Evolutionary conservation across 495 filamentous ascomycete genomes (phyloP).

Genomic region (Hypoxylon trugodes): DNA sequence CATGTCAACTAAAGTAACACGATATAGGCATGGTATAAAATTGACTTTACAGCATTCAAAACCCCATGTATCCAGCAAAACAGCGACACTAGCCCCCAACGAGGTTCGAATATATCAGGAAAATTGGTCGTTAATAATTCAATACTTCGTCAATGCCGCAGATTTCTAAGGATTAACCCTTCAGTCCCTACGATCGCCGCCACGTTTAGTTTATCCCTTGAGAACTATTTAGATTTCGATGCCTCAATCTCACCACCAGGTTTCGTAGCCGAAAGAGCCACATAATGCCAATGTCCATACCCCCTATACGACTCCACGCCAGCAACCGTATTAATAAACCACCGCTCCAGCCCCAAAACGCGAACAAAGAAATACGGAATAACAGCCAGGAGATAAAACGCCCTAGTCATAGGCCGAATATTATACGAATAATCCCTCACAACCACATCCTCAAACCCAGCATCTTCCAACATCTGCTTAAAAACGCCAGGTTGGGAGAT

Average conservation of each 20-base stretch:
- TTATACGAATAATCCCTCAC: conserved; percentile 59
- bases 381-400: conserved; percentile 61
- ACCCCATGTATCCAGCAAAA: no score
- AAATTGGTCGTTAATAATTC: no score
- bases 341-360: conserved; percentile 54
- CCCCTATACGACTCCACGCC: conserved; percentile 53
- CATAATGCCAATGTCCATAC: conserved; percentile 45
- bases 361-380: conserved; percentile 62
- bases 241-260: conserved; percentile 34
- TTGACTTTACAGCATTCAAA: no score
- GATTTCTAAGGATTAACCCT: no score
- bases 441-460: conserved; percentile 59
- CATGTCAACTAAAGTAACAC: no score
- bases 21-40: no score
- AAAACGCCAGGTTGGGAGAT: conserved; percentile 44
- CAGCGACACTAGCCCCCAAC: no score
- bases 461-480: conserved; percentile 53
- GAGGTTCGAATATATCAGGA: no score
- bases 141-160: no score
- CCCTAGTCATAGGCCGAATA: conserved; percentile 59
- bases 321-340: conserved; percentile 59
- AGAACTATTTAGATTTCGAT: conserved; percentile 35
- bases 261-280: conserved; percentile 52
- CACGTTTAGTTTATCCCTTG: no score
- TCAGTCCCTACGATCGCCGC: no score